These are phyloP conservation scores for Crithidia brevicula DNA, from an alignment of 208 protist genomes.

Conservation along the genomic window DNA sequence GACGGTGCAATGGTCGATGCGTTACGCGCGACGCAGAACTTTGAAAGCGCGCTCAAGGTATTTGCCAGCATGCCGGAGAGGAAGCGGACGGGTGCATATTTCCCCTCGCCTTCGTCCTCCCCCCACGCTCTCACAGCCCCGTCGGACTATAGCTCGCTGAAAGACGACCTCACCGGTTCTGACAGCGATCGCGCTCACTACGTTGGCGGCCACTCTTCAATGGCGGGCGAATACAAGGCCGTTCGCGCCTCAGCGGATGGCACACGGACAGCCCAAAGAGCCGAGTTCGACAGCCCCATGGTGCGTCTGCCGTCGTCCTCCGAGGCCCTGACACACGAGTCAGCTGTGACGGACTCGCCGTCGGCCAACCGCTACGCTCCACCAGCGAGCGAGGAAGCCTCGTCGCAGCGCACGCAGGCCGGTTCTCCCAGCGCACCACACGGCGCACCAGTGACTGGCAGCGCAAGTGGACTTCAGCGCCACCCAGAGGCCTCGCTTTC, in stretches of 20 bases:
- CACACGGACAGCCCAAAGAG: background rate
- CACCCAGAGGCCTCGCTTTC: background rate
- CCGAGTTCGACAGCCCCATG: slow-evolving; percentile 11
- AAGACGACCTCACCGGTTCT: background rate
- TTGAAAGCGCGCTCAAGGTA: too few species aligned
- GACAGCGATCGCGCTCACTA: background rate
- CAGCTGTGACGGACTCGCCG: background rate
- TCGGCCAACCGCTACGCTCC: slow-evolving; percentile 17
- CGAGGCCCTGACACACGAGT: background rate
- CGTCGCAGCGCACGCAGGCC: background rate
- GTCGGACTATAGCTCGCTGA: background rate
- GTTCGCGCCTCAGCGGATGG: background rate
- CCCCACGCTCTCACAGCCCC: background rate
- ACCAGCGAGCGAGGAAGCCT: slow-evolving; percentile 5
- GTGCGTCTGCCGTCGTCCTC: slow-evolving; percentile 13
- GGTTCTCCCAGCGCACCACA: background rate
- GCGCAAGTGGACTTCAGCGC: too few species aligned
- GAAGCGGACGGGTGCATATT: background rate
- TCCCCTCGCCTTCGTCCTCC: too few species aligned
- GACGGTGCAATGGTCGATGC: too few species aligned
- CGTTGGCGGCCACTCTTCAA: background rate
- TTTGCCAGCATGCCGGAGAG: too few species aligned
- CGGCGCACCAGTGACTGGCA: background rate
- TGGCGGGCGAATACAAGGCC: background rate
- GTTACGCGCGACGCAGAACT: too few species aligned